Evolutionary conservation across 2,329 filamentous ascomycete species (phyloP).

Genomic region (Fusarium staphyleae): DNA sequence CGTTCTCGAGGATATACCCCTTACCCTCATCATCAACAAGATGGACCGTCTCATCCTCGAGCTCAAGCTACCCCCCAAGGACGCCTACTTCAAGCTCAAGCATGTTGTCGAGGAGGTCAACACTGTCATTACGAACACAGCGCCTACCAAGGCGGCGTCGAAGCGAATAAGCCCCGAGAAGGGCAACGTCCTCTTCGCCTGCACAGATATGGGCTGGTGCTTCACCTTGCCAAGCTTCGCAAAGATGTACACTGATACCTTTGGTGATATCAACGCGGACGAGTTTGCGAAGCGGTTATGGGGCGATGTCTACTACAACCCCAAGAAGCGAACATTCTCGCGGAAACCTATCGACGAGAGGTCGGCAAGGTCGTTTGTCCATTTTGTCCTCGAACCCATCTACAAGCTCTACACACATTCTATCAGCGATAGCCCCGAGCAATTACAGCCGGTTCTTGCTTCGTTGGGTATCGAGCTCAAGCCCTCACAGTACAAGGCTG

Average conservation of each 20-base stretch:
- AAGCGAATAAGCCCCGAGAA: constrained; percentile 91
- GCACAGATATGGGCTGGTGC: constrained; percentile 93
- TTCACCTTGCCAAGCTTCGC: constrained; percentile 95
- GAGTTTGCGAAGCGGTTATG: constrained; percentile 89
- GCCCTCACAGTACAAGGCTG: constrained; percentile 88
- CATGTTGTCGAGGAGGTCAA: constrained; percentile 99
- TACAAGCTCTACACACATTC: constrained; percentile 98
- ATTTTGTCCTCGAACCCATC: constrained; percentile 94
- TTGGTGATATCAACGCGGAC: constrained; percentile 78
- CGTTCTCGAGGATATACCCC: constrained; percentile 84
- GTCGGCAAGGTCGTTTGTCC: constrained; percentile 86
- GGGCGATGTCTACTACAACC: constrained; percentile 98
- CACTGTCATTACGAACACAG: constrained; percentile 86
- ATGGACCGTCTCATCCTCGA: constrained; percentile 95
- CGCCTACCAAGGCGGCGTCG: constrained; percentile 80
- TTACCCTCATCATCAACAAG: constrained; percentile 95
- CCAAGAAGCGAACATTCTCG: constrained; percentile 87
- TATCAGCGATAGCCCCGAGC: constrained; percentile 86
- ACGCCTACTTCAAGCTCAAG: constrained; percentile 99
- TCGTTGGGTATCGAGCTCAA: constrained; percentile 86
- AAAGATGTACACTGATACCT: constrained; percentile 93
- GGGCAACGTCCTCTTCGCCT: constrained; percentile 97
- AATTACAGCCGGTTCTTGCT: constrained; percentile 79
- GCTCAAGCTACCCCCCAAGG: constrained; percentile 89
- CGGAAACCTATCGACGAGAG: constrained; percentile 83